Evolutionary conservation across 345 rosid species (phyloP).

Genomic region (Physaria fendleri): DNA sequence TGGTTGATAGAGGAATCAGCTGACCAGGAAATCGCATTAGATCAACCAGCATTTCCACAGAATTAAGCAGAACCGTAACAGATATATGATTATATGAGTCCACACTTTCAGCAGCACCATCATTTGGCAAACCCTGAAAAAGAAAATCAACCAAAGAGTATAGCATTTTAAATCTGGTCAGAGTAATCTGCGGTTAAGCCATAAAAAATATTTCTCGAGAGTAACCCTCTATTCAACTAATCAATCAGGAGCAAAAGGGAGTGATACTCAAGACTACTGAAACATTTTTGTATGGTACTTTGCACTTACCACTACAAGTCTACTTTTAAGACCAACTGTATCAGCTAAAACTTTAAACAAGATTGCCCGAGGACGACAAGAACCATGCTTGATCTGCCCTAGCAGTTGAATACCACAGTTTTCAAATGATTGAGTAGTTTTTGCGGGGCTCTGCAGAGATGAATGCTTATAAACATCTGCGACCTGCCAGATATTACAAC

Average conservation of each 20-base stretch:
- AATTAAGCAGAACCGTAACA: slow-evolving; percentile 73
- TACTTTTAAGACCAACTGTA: slow-evolving; percentile 85
- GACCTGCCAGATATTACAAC: slow-evolving; percentile 42
- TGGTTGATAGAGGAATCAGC: slow-evolving; percentile 76
- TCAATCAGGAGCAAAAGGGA: slow-evolving; percentile 9
- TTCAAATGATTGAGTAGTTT: slow-evolving; percentile 61
- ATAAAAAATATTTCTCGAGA: not conserved
- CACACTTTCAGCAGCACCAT: slow-evolving; percentile 66
- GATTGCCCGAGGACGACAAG: slow-evolving; percentile 90
- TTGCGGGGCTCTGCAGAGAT: slow-evolving; percentile 72
- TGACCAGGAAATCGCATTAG: slow-evolving; percentile 98
- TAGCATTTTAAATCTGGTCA: slow-evolving; percentile 1
- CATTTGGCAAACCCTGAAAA: slow-evolving; percentile 84
- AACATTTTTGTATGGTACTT: slow-evolving; percentile 1
- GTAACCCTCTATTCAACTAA: slow-evolving; percentile 6
- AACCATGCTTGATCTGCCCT: slow-evolving; percentile 92
- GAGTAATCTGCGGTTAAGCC: slow-evolving; percentile 8
- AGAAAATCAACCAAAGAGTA: slow-evolving; percentile 3
- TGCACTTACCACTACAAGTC: slow-evolving; percentile 85
- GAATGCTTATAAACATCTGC: slow-evolving; percentile 82
- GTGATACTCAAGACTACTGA: not conserved
- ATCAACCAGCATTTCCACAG: slow-evolving; percentile 86
- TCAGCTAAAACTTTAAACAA: slow-evolving; percentile 93
- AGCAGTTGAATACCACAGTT: slow-evolving; percentile 70
- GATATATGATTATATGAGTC: slow-evolving; percentile 88